Conservation (phyloP, 371 early-diverging fungal species). For the Actinomortierella ambigua region DNA sequence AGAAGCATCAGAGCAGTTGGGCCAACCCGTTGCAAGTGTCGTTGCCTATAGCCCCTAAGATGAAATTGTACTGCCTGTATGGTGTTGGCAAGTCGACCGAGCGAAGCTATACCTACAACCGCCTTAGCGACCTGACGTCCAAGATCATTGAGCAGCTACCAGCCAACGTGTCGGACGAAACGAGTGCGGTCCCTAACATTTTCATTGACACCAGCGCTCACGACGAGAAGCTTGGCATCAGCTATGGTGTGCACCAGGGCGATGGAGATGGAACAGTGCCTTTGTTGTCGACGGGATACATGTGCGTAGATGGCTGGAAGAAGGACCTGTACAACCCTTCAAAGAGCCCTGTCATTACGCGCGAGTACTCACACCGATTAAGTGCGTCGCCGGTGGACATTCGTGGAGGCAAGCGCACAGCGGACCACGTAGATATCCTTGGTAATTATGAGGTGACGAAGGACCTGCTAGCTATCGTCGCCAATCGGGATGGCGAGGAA, state of each 20-base stretch:
- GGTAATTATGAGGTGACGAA: conserved; percentile 71
- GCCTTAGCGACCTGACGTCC: conserved; percentile 29
- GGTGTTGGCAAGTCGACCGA: conserved; percentile 85
- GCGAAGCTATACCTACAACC: conserved; percentile 74
- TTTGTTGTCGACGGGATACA: conserved; percentile 87
- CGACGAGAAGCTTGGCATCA: conserved; percentile 36
- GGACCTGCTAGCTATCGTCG: conserved; percentile 48
- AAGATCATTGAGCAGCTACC: conserved; percentile 33
- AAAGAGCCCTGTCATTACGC: conserved; percentile 71
- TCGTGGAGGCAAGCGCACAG: conserved; percentile 83
- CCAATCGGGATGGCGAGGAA: conserved; percentile 38
- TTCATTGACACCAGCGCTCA: conserved; percentile 32
- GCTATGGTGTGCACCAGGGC: conserved; percentile 41
- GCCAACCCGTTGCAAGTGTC: conserved; percentile 85
- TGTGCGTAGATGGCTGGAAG: conserved; percentile 93
- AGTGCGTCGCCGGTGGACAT: conserved; percentile 64
- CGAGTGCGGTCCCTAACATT: conserved; percentile 23
- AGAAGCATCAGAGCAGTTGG: conserved; percentile 65
- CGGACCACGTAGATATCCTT: conserved; percentile 92
- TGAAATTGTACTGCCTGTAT: conserved; percentile 86
- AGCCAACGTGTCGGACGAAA: conserved; percentile 38
- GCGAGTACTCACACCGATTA: conserved; percentile 77
- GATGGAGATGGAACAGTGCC: conserved; percentile 90
- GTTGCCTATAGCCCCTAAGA: conserved; percentile 80
- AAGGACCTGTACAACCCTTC: conserved; percentile 86